Evolutionary conservation across 1,284 basidiomycete genomes (phyloP).

Genomic region (Tilletia indica): DNA sequence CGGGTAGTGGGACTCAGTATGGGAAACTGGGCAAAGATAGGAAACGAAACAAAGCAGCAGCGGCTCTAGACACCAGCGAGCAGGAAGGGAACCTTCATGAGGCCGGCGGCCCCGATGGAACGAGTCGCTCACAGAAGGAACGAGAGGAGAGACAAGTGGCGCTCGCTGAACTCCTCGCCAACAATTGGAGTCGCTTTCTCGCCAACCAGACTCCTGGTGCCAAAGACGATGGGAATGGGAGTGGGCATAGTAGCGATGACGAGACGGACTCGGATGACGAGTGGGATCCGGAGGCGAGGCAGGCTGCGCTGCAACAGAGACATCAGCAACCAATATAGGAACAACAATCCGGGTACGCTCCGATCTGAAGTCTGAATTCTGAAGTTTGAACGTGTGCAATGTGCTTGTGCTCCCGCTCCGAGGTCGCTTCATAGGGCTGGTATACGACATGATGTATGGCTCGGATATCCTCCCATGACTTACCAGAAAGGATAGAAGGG

Average conservation of each 20-base stretch:
- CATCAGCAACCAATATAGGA: neutral
- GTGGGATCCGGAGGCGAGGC: slow-evolving; percentile 34
- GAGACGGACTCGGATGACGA: slow-evolving; percentile 20
- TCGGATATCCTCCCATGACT: too few species aligned
- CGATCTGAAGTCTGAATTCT: too few species aligned
- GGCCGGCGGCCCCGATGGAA: neutral
- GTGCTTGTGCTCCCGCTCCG: too few species aligned
- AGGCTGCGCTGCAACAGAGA: slow-evolving; percentile 23
- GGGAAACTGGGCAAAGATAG: neutral
- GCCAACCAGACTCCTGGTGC: neutral
- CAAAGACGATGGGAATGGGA: neutral
- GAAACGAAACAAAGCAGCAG: neutral
- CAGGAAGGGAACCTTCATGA: neutral
- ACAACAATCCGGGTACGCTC: too few species aligned
- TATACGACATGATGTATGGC: too few species aligned
- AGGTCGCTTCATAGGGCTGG: too few species aligned
- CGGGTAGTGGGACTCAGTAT: neutral
- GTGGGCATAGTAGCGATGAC: neutral
- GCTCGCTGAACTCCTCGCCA: neutral
- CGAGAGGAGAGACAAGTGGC: neutral
- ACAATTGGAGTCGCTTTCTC: slow-evolving; percentile 9
- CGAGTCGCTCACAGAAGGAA: neutral
- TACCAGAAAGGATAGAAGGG: too few species aligned
- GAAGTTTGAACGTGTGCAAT: too few species aligned
- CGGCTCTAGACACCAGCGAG: neutral